Base-by-base conservation (phyloP, 306 rosid genomes). In the Cucumis melo region DNA sequence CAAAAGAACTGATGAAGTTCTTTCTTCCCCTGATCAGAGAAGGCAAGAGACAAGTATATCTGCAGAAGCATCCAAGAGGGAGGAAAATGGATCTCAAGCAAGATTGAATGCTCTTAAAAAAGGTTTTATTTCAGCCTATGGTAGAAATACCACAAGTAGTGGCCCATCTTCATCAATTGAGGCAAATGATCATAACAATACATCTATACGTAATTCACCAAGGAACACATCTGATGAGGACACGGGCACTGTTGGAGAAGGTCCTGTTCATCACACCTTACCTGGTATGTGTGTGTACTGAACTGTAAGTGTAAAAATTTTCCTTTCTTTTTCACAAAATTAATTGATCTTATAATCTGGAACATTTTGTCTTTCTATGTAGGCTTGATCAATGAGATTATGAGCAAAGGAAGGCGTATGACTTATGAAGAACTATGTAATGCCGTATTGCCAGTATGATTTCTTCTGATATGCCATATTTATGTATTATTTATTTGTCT, bases 351-450 rank as follows among this genome's bases (percentile, higher is more conserved):
- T 13, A 24, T 6, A 60, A 24, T 65, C 21, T 7, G 8, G 60
- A n/a, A 67, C 54, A 5, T 79, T 41, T 19, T 29, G 17, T 83
- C 65, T 61, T 78, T 57, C 48, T 62, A 54, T 84, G 73, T 86
- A 94, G 98, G 95, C 78, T 87, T 94, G 87, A 91, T 94, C 77
- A 87, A 89, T 88, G 96, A 91, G 84, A 94, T 94, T 81, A 91
- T 94, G 96, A 88, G 95, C 90, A 90, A 90, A 86, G 98, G 97
- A 57, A 86, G 78, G 76, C 96, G 98, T 6, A 91, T 94, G 92
- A 84, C 96, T 14, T 91, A 94, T 64, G 97, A 91, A 81, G 96
- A 90, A 79, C 96, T 94, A 79, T 94, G 97, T 86, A 84, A 85
- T 90, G 93, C 95, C 41, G 98, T 94, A 80, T 79, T 90, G 80